These are phyloP conservation scores for Atkinsonella texensis DNA, from an alignment of 2,329 filamentous ascomycete genomes.

Conservation along the genomic window DNA sequence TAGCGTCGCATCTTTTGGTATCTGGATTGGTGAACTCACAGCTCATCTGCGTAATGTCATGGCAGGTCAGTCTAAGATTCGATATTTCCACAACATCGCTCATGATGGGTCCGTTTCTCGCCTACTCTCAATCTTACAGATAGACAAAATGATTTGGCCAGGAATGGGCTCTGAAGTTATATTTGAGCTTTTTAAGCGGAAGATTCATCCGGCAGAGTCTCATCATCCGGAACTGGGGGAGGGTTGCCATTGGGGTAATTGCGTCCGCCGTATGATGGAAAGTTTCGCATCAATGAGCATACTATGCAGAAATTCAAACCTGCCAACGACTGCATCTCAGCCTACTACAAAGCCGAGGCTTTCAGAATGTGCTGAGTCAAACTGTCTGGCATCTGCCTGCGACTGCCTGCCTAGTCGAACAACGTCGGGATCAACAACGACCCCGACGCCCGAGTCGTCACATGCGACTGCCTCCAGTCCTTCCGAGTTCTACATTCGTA, in stretches of 20 bases:
- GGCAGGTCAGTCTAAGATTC: constrained; percentile 22
- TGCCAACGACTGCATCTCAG: neutral
- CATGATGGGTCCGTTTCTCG: constrained; percentile 65
- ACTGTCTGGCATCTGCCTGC: constrained; percentile 16
- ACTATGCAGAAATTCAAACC: constrained; percentile 11
- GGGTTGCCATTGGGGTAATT: constrained; percentile 18
- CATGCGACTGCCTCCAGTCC: constrained; percentile 1
- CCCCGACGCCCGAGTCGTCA: neutral
- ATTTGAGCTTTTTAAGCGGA: constrained; percentile 56
- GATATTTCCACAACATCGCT: constrained; percentile 66
- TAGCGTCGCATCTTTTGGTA: constrained; percentile 50
- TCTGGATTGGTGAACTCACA: constrained; percentile 63
- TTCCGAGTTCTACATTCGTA: constrained; percentile 42
- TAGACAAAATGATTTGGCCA: constrained; percentile 71
- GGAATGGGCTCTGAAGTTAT: constrained; percentile 72
- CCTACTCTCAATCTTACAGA: constrained; percentile 57
- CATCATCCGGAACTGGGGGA: constrained; percentile 9
- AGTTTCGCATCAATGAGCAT: constrained; percentile 11
- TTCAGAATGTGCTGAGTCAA: constrained; percentile 14
- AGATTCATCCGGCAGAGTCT: constrained; percentile 6
- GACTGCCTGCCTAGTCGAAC: constrained; percentile 13
- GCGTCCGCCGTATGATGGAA: constrained; percentile 18
- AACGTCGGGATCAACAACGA: neutral
- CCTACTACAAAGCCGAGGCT: constrained; percentile 4
- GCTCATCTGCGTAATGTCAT: constrained; percentile 47